Conservation (phyloP, 2,329 filamentous ascomycete species). For the Aspergillus sp. region DNA sequence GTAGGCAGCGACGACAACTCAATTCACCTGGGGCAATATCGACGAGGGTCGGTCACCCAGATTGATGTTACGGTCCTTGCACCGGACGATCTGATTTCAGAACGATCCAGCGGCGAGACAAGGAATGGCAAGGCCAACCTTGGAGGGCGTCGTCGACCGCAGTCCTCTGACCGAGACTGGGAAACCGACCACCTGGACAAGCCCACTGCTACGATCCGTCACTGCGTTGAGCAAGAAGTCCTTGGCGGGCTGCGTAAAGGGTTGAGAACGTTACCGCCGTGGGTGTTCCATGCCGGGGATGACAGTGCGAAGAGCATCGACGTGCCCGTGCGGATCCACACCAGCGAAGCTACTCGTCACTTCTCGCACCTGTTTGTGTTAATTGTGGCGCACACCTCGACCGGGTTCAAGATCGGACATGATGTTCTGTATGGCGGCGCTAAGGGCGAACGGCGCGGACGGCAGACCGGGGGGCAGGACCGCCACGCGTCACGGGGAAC, state of each 20-base stretch:
- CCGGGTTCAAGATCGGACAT: constrained; percentile 49
- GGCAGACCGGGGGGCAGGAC: constrained; percentile 3
- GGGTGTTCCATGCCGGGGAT: constrained; percentile 8
- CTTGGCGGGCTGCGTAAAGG: constrained; percentile 16
- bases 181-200: background rate
- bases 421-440: constrained; percentile 49
- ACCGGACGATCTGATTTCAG: constrained; percentile 23
- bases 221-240: constrained; percentile 24
- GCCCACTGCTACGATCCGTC: constrained; percentile 16
- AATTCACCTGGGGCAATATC: constrained; percentile 30
- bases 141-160: background rate
- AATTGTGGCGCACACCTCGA: constrained; percentile 52
- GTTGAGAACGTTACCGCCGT: constrained; percentile 15
- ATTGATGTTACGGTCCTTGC: constrained; percentile 42
- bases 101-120: no score
- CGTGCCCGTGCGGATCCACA: constrained; percentile 27
- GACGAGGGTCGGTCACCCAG: constrained; percentile 30
- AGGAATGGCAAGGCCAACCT: background rate
- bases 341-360: constrained; percentile 45
- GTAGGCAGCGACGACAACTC: background rate
- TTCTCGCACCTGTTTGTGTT: constrained; percentile 53
- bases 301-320: background rate
- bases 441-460: constrained; percentile 4
- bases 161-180: background rate
- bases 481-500: constrained; percentile 1